A percentile compares a stretch with the other conserved stretches of the same genome.
phyloP scores from a whole-genome alignment of 73 alveolate genomes.

The Paramecium biaurelia region DNA sequence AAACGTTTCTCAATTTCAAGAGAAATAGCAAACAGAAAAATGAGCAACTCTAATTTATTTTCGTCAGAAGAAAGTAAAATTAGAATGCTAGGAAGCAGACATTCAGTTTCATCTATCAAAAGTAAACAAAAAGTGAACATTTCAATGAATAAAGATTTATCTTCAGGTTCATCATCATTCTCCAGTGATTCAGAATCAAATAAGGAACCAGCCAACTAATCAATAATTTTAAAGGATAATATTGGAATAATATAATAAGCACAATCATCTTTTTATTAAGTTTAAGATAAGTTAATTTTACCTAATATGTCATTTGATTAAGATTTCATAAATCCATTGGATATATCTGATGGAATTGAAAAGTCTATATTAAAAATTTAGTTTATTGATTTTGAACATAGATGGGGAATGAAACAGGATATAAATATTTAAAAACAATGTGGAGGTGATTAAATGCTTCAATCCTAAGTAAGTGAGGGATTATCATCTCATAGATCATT shows the following conservation, averaged over 20 bases:
- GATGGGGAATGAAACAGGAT: not conserved
- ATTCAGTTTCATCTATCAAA: slow-evolving; percentile 13
- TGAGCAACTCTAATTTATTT: not conserved
- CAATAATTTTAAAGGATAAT: not conserved
- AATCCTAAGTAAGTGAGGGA: not conserved
- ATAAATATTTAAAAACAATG: not conserved
- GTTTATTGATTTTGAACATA: not conserved
- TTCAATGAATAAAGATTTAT: not conserved
- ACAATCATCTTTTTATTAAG: not conserved
- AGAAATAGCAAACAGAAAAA: not conserved
- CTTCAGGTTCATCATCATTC: slow-evolving; percentile 4
- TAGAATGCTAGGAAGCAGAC: not conserved
- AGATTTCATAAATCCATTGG: not conserved
- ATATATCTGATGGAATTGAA: not conserved
- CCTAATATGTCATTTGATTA: not conserved
- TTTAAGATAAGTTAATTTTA: not conserved
- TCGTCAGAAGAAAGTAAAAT: not conserved
- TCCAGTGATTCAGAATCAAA: slow-evolving; percentile 7
- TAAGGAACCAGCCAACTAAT: not conserved
- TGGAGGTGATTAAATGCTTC: not conserved
- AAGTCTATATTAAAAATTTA: not conserved
- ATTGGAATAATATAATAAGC: not conserved
- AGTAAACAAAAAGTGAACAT: not conserved
- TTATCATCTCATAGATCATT: not conserved
- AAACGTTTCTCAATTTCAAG: not conserved